phyloP scores from a whole-genome alignment of 2,329 filamentous ascomycete genomes.

The Venturia asperata region DNA sequence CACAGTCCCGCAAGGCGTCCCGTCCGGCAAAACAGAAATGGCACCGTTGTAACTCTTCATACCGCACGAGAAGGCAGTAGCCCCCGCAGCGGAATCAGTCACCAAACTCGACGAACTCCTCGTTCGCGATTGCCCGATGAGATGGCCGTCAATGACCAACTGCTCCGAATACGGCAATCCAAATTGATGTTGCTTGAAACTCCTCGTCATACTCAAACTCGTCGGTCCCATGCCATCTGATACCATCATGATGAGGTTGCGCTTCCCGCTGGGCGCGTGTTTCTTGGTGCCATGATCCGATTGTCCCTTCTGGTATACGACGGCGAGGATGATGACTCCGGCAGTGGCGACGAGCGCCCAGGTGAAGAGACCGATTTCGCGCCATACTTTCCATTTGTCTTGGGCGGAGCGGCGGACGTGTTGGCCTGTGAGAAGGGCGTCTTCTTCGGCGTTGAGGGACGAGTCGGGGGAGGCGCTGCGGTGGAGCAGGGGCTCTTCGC shows the following conservation, averaged over 20 bases:
- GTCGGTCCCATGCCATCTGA: conserved; percentile 98
- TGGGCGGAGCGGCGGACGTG: conserved; percentile 28
- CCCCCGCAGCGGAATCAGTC: conserved; percentile 94
- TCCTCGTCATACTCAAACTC: conserved; percentile 76
- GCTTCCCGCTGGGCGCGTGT: conserved; percentile 54
- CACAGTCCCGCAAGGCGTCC: conserved; percentile 81
- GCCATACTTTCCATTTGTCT: conserved; percentile 52
- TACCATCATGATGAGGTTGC: conserved; percentile 98
- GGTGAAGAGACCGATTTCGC: conserved; percentile 67
- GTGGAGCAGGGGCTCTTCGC: conserved; percentile 48
- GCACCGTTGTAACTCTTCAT: conserved; percentile 95
- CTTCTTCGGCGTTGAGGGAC: conserved; percentile 49
- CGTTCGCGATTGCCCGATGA: conserved; percentile 85
- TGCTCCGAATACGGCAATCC: conserved; percentile 67
- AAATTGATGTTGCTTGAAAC: conserved; percentile 72
- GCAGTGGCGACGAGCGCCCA: conserved; percentile 80
- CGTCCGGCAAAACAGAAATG: conserved; percentile 80
- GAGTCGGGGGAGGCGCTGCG: conserved; percentile 47
- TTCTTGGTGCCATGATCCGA: conserved; percentile 28
- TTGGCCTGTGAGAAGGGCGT: conserved; percentile 55
- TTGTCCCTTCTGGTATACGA: conserved; percentile 66
- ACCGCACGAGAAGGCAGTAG: conserved; percentile 90
- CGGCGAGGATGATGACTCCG: conserved; percentile 69
- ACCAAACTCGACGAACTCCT: conserved; percentile 77
- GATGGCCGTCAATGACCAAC: conserved; percentile 74